These are phyloP conservation scores for Phytophthora hibernalis DNA, from an alignment of 352 stramenopile genomes.

Conservation along the genomic window DNA sequence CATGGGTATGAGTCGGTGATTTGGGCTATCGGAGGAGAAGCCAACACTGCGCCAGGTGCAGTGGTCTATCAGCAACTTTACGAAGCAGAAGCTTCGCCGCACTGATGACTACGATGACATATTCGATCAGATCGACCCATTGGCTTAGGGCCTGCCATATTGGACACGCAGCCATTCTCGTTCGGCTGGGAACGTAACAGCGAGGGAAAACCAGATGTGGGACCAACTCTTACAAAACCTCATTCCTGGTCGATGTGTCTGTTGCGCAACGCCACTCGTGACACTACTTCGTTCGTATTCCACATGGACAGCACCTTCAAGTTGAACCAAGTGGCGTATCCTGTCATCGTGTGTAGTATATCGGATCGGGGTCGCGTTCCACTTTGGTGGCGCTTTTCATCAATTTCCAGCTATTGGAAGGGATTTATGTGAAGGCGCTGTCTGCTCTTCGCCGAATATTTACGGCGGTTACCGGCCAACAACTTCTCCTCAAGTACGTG, in stretches of 20 bases:
- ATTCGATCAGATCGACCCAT: background rate
- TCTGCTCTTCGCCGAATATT: background rate
- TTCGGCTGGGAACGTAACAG: background rate
- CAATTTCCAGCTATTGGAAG: background rate
- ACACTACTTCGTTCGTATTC: too few relatives aligned
- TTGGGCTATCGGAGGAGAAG: background rate
- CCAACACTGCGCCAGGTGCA: background rate
- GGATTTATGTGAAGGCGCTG: background rate
- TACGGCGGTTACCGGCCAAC: background rate
- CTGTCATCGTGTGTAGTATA: too few relatives aligned
- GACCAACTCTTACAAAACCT: constrained; percentile 4
- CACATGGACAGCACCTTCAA: too few relatives aligned
- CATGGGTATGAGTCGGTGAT: background rate
- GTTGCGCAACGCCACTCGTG: background rate
- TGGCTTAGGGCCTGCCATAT: background rate
- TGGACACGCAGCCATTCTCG: too few relatives aligned
- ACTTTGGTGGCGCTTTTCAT: too few relatives aligned
- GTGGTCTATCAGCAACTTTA: background rate
- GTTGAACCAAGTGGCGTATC: too few relatives aligned
- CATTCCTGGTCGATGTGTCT: constrained; percentile 8
- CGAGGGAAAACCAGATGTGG: constrained; percentile 3
- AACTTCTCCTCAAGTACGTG: constrained; percentile 2
- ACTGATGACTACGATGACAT: constrained; percentile 3
- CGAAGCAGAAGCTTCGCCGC: background rate
- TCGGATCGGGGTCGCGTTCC: too few relatives aligned